These are phyloP conservation scores for Aspergillus cejpii DNA, from an alignment of 2,329 filamentous ascomycete species.

Conservation along the genomic window DNA sequence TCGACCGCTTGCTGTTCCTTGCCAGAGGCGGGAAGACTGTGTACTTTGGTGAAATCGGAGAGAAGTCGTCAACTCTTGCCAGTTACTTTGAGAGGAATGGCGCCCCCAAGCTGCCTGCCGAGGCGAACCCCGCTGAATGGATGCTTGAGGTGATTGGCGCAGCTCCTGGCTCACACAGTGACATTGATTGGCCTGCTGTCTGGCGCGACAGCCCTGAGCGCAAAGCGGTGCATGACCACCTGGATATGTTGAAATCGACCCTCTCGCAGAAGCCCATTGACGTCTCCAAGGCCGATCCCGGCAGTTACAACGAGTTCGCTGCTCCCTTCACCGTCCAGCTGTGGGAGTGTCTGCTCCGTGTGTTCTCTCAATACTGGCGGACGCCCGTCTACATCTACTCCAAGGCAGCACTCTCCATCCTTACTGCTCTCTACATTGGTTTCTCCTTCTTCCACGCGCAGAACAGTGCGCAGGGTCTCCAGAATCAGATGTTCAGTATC, in stretches of 20 bases:
- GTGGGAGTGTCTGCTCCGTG: slow-evolving; percentile 60
- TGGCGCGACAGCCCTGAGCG: slow-evolving; percentile 58
- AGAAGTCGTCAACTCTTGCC: slow-evolving; percentile 52
- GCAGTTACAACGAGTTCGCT: slow-evolving; percentile 69
- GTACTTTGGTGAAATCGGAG: slow-evolving; percentile 62
- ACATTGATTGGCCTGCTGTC: slow-evolving; percentile 59
- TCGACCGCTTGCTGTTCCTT: slow-evolving; percentile 59
- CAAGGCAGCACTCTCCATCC: slow-evolving; percentile 62
- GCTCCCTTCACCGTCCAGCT: slow-evolving; percentile 66
- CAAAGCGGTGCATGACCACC: slow-evolving; percentile 48
- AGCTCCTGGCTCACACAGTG: slow-evolving; percentile 56
- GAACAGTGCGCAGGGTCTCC: slow-evolving; percentile 70
- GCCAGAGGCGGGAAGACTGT: slow-evolving; percentile 60
- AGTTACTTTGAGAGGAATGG: slow-evolving; percentile 62
- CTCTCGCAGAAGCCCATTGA: slow-evolving; percentile 39
- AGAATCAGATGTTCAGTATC: slow-evolving; percentile 86
- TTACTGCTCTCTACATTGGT: slow-evolving; percentile 69
- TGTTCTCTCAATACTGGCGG: slow-evolving; percentile 90
- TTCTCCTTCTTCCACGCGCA: slow-evolving; percentile 73
- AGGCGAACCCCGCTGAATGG: slow-evolving; percentile 69
- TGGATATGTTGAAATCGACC: slow-evolving; percentile 47
- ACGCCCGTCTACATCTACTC: slow-evolving; percentile 84
- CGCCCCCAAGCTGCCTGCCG: slow-evolving; percentile 51
- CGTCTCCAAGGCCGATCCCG: slow-evolving; percentile 40
- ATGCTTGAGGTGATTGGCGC: slow-evolving; percentile 59